A percentile compares a stretch with the other conserved stretches of the same genome.
These are phyloP conservation scores for Aegilops umbellulata DNA, from an alignment of 176 grass and related monocot species.

Conservation along the genomic window DNA sequence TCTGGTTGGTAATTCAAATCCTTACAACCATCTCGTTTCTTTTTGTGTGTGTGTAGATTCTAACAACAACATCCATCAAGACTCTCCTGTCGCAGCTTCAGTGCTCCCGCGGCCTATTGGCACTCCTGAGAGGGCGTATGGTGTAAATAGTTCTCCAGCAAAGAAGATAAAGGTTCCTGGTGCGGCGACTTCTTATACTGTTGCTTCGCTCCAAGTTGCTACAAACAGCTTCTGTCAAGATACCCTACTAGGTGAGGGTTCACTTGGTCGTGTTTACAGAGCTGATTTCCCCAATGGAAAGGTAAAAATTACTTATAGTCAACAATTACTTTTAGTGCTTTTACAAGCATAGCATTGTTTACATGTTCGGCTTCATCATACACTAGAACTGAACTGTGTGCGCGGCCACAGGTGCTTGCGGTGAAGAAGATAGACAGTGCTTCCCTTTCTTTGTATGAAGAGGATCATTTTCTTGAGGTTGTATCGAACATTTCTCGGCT, in stretches of 20 bases:
- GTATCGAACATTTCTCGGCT: constrained; percentile 78
- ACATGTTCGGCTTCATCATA: background rate
- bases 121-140: constrained; percentile 54
- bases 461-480: constrained; percentile 88
- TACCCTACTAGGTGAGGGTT: constrained; percentile 89
- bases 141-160: constrained; percentile 47
- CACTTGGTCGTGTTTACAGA: constrained; percentile 89
- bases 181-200: constrained; percentile 66
- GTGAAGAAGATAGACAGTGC: constrained; percentile 96
- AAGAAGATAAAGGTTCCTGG: constrained; percentile 67
- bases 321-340: background rate
- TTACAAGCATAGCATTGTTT: background rate
- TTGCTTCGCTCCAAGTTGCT: constrained; percentile 91
- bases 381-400: background rate
- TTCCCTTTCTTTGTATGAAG: constrained; percentile 79
- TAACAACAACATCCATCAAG: constrained; percentile 42
- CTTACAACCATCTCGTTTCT: background rate
- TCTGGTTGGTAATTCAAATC: background rate
- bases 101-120: constrained; percentile 48
- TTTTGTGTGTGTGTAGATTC: constrained; percentile 38
- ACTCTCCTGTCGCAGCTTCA: constrained; percentile 36
- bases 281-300: constrained; percentile 84
- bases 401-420: constrained; percentile 55
- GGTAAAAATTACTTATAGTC: constrained; percentile 28
- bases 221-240: constrained; percentile 97